These are phyloP conservation scores for Trichoderma harzianum DNA, from an alignment of 2,329 filamentous ascomycete species.

Conservation along the genomic window DNA sequence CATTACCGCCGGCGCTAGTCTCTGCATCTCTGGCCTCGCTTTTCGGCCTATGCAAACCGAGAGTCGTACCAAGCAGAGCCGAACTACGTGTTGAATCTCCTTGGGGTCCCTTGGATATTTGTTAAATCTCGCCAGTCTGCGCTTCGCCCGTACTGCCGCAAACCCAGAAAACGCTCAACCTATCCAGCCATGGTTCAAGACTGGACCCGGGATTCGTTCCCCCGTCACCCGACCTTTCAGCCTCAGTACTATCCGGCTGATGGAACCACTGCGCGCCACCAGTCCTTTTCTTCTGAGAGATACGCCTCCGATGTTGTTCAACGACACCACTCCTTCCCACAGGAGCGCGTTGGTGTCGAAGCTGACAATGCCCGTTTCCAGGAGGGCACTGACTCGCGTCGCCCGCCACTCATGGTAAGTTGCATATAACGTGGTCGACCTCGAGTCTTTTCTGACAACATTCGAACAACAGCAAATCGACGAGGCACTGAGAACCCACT, in stretches of 20 bases:
- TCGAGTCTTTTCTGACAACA: background rate
- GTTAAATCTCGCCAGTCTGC: background rate
- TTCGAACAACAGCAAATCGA: conserved; percentile 44
- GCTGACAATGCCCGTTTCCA: conserved; percentile 35
- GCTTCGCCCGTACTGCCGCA: background rate
- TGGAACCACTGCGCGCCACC: conserved; percentile 27
- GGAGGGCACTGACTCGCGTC: conserved; percentile 35
- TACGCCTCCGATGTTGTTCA: conserved; percentile 27
- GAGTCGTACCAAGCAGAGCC: conserved; percentile 5
- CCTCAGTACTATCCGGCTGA: conserved; percentile 24
- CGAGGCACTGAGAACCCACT: conserved; percentile 49
- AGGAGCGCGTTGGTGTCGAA: conserved; percentile 31
- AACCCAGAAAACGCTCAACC: background rate
- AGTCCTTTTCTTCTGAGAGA: conserved; percentile 30
- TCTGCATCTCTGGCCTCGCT: background rate
- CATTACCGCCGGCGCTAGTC: background rate
- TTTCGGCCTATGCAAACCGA: conserved; percentile 9
- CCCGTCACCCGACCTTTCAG: conserved; percentile 33
- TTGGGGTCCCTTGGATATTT: background rate
- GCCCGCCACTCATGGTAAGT: conserved; percentile 40
- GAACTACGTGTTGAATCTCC: background rate
- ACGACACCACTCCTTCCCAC: conserved; percentile 31
- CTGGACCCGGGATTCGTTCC: conserved; percentile 38
- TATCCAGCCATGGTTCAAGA: conserved; percentile 39
- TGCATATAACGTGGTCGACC: background rate